Evolutionary conservation across 2,329 filamentous ascomycete genomes (phyloP), one percentile per base, ranked within the genome.

Genomic region (Trichoderma sp.): DNA sequence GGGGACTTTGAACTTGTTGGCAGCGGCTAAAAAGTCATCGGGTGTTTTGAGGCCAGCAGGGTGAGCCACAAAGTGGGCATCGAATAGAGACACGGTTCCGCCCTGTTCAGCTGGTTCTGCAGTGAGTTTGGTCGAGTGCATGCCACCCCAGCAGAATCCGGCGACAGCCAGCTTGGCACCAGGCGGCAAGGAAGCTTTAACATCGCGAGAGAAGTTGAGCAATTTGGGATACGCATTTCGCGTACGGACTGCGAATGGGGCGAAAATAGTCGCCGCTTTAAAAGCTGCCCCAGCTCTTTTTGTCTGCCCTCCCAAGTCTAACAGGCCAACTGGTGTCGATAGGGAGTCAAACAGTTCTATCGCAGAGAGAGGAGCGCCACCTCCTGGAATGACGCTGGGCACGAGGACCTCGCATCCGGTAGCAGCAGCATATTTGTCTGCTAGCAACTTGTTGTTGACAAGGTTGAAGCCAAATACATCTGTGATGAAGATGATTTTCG

Each of bases 121-220:
- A 5, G 62, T 65, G 26, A 65, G 39, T 32, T 65, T 65, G 17
- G 39, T 65, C 7, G 62, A 65, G 28, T 65, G 62, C 62, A 65
- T 65, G 11, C 62, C 39, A 23, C 62, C 62, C 62, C 62, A 65
- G 17, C 62, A 65, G 39, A 65, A 65, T n/a, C 62, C 62, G 7
- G 62, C 62, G 0, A 65, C 39, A 11, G 26, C 62, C 0, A 65
- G 3, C 12, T 65, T 65, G 11, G 39, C 62, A 20, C 32, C 43
- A 0, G 36, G 3, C 6, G 62, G 62, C 62, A 65, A 50, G 8
- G 62, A 65, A 34, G 36, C 39, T 65, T 23, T 65, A 1, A 53
- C 39, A 15, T 65, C 43, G n/a, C 62, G 62, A 15, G 39, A 65
- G 28, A 65, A 65, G 13, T 34, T 53, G 39, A 65, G 62, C 28